Evolutionary conservation across 78 protist species (phyloP).

Genomic region (Pigoraptor vietnamica): DNA sequence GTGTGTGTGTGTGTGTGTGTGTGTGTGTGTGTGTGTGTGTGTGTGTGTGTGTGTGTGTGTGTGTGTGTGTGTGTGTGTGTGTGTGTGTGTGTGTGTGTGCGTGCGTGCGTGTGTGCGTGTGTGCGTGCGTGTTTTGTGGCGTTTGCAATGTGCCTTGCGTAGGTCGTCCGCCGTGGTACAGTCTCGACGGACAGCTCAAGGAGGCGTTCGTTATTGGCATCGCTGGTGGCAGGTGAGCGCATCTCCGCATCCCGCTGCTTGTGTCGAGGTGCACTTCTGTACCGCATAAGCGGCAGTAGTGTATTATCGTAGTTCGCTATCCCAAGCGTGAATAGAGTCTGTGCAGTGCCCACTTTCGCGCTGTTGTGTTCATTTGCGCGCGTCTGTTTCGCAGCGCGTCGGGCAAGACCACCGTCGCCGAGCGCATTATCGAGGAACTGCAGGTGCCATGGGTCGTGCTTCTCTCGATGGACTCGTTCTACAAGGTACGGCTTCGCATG

Average conservation of each 20-base stretch:
- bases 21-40: too few relatives aligned
- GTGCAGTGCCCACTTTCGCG: too few relatives aligned
- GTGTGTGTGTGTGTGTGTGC: too few relatives aligned
- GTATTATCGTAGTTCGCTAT: too few relatives aligned
- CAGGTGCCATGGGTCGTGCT: constrained; percentile 9
- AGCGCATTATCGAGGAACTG: constrained; percentile 14
- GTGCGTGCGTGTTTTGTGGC: too few relatives aligned
- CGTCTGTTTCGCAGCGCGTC: not conserved
- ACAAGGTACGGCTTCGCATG: not conserved
- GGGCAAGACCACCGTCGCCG: constrained; percentile 33
- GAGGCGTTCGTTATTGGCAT: constrained; percentile 16
- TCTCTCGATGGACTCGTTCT: constrained; percentile 17
- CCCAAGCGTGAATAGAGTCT: too few relatives aligned
- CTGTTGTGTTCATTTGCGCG: not conserved
- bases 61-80: too few relatives aligned
- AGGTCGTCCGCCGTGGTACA: constrained; percentile 39
- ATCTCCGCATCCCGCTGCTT: too few relatives aligned
- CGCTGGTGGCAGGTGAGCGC: constrained; percentile 10
- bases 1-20: too few relatives aligned
- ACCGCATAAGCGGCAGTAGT: not conserved
- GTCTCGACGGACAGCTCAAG: not conserved
- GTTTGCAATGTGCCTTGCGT: not conserved
- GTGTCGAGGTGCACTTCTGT: too few relatives aligned
- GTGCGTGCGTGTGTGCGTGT: too few relatives aligned
- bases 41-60: too few relatives aligned